Evolutionary conservation across 2,329 filamentous ascomycete genomes (phyloP), one percentile per base, ranked within the genome.

Genomic region (Aspergillus fijiensis): DNA sequence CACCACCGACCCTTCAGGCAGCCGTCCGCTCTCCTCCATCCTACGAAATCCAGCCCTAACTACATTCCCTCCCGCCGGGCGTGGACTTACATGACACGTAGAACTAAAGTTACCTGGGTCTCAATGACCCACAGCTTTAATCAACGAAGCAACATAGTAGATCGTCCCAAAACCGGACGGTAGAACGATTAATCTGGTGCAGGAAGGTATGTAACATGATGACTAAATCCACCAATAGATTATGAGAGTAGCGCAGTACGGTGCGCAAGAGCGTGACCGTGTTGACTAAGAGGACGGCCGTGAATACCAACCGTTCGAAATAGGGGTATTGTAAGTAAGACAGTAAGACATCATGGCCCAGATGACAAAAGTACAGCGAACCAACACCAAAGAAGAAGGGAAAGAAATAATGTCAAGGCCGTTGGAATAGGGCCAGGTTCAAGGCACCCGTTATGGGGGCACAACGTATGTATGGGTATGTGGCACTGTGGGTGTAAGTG

Each of bases 251-350:
- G 6, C 42, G 21, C 45, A 49, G 19, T 48, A 27, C 27, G 45
- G 23, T 49, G 45, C 12, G 48, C 48, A 49, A 55, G 35, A 29
- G 27, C 27, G 7, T 29, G 29, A 55, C 16, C 39, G 16, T 7
- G 39, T 45, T 19, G 39, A 45, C 4, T 45, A 45, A 19, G 14
- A 19, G 16, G 16, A 45, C 39, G 19, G 16, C 16, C 39, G 47
- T 11, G 53, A 60, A 60, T 61, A 59, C 59, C 53, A 60, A 50
- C 59, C 59, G 63, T 53, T 60, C 51, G 35, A 56, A 59, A 55
- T 10, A 7, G 56, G 63, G 63, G 63, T 65, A 65, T 65, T 64
- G 60, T 48, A 55, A 56, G 55, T 25, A 21, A 58, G 27, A 49
- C 54, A 60, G n/a, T 16, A 58, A 58, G 31, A 42, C 33, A 59